These are phyloP conservation scores for Apiospora aurea DNA, from an alignment of 2,329 filamentous ascomycete species.

Conservation along the genomic window DNA sequence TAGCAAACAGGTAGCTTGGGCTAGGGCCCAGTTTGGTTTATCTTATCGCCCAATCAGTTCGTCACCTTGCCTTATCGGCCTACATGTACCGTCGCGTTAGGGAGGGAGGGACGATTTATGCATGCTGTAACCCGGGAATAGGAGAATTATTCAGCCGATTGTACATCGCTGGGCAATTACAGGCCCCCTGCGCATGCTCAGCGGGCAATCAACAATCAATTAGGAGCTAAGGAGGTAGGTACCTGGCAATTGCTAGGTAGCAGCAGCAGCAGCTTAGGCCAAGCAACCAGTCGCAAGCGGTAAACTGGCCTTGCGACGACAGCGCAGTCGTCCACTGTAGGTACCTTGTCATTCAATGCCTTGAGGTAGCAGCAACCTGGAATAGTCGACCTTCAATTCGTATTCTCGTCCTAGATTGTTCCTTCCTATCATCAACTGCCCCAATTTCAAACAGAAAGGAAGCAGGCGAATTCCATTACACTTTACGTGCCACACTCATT, in stretches of 20 bases:
- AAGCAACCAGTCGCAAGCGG: constrained; percentile 19
- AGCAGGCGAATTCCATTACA: background rate
- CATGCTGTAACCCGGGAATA: background rate
- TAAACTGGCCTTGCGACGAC: constrained; percentile 21
- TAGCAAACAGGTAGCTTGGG: constrained; percentile 8
- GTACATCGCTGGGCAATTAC: background rate
- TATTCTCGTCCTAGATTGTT: constrained; percentile 11
- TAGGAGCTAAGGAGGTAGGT: constrained; percentile 11
- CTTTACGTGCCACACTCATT: constrained; percentile 5
- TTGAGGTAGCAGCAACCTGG: constrained; percentile 11
- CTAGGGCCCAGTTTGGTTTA: constrained; percentile 10
- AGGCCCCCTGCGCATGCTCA: background rate
- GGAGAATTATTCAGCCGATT: constrained; percentile 12
- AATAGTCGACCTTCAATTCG: constrained; percentile 1
- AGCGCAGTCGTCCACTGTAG: constrained; percentile 14
- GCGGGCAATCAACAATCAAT: constrained; percentile 1
- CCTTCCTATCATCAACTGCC: constrained; percentile 8
- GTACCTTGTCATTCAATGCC: constrained; percentile 19
- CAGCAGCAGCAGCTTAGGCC: background rate
- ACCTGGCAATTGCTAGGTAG: background rate
- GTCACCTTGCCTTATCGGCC: background rate
- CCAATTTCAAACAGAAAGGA: background rate
- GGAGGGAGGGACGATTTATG: background rate
- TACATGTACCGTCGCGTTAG: background rate
- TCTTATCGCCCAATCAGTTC: constrained; percentile 6